Evolutionary conservation across 2,329 filamentous ascomycete genomes (phyloP), one percentile per base, ranked within the genome.

Genomic region (Apiospora marii): DNA sequence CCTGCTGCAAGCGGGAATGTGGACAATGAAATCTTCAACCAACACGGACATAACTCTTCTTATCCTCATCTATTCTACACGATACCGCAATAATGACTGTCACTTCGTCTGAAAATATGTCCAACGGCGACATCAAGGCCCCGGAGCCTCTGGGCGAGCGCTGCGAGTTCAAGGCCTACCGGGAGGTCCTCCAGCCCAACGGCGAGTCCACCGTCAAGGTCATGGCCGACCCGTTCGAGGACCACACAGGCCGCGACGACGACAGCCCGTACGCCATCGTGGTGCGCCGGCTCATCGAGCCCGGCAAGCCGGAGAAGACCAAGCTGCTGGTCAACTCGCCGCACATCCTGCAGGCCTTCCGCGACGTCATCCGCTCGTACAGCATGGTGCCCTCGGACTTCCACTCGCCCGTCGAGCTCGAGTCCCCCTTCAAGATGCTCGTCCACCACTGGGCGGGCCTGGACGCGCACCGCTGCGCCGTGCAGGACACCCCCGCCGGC

Each of bases 81-180:
- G 13, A 34, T 58, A 58, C 4, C 12, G 30, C 27, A 34, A 30
- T 14, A 34, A 58, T 58, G 53, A 58, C 53, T 58, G 27, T 16
- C 27, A 58, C 53, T 34, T 58, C 53, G 0, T 14, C 27, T 34
- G 53, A 58, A 27, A 34, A 58, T 22, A 1, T 6, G 27, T 0
- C 14, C 53, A 58, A 58, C 30, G 27, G 27, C 53, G 53, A 58
- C 8, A 14, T 0, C 53, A 58, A 58, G 19, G 14, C 64, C 8
- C 37, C 37, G 13, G n/a, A 64, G 12, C 27, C 69, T 3, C 12
- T 67, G 10, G 78, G 78, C n/a, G 73, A 72, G 48, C 76, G 72
- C 43, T 79, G 77, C 48, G 75, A 78, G 16, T 76, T 79, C 74
- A 80, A 76, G 49, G 74, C 79, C 41, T 80, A 80, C 34, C 75